phyloP scores from a whole-genome alignment of 2,329 filamentous ascomycete genomes.

The Esteya vermicola region DNA sequence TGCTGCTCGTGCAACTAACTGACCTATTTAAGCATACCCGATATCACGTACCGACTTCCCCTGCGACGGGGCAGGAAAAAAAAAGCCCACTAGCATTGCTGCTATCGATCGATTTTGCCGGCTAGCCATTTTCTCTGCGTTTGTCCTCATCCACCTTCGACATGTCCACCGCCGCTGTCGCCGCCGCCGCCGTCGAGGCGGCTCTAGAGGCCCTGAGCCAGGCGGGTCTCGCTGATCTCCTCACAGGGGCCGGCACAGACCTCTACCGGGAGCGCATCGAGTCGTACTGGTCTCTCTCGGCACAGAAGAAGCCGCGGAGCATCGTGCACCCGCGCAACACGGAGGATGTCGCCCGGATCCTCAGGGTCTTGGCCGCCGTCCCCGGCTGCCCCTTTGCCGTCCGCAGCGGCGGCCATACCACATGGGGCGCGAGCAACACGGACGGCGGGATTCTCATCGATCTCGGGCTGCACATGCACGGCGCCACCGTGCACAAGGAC shows the following conservation, averaged over 20 bases:
- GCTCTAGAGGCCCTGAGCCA: not conserved
- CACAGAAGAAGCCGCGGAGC: constrained; percentile 1
- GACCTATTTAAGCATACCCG: no score
- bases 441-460: not conserved
- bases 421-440: constrained; percentile 1
- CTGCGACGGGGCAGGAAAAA: no score
- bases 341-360: constrained; percentile 21
- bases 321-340: constrained; percentile 10
- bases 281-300: constrained; percentile 5
- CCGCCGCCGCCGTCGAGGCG: not conserved
- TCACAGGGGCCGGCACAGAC: not conserved
- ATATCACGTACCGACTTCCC: no score
- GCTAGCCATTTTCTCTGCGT: no score
- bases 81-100: no score
- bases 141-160: no score
- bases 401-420: not conserved
- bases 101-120: no score
- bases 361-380: constrained; percentile 16
- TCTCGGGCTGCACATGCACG: constrained; percentile 5
- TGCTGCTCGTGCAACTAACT: no score
- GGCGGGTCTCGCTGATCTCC: constrained; percentile 1
- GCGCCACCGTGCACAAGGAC: not conserved
- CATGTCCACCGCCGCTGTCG: no score
- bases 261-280: constrained; percentile 7
- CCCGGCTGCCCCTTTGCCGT: not conserved